Conservation (phyloP, 108 stramenopile species). For the Aurantiochytrium sp. region DNA sequence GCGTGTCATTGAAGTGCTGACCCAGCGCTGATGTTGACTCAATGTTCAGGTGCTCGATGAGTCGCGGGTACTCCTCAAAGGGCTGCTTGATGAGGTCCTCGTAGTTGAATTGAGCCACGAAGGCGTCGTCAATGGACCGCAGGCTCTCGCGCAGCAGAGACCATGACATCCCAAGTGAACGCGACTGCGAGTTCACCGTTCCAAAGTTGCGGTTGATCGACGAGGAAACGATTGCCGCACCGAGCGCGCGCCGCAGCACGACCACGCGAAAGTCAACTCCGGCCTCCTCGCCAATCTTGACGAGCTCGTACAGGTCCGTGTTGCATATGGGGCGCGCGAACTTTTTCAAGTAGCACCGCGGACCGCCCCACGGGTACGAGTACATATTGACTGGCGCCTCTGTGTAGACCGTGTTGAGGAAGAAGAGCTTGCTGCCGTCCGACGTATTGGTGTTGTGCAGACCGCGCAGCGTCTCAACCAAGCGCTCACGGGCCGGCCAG, state of each 20-base stretch:
- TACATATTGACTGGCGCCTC: conserved; percentile 19
- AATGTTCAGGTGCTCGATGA: not conserved
- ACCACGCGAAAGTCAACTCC: conserved; percentile 16
- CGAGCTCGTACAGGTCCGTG: conserved; percentile 29
- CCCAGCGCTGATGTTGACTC: not conserved
- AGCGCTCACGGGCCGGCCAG: not conserved
- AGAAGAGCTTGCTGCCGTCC: conserved; percentile 26
- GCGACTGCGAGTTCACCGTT: conserved; percentile 16
- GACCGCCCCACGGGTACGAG: conserved; percentile 29
- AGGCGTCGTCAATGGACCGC: not conserved
- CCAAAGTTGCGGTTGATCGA: conserved; percentile 31
- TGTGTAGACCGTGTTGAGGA: conserved; percentile 18
- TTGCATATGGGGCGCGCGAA: conserved; percentile 7
- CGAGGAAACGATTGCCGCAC: conserved; percentile 12
- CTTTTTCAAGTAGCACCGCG: conserved; percentile 23
- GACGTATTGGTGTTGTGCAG: conserved; percentile 3
- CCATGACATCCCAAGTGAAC: conserved; percentile 24
- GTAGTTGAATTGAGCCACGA: not conserved
- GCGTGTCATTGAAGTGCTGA: not conserved
- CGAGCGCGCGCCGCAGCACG: not conserved
- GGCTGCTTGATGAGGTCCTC: conserved; percentile 4
- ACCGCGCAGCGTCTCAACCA: not conserved
- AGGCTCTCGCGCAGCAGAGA: conserved; percentile 4
- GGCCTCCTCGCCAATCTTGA: conserved; percentile 5
- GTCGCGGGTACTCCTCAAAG: not conserved